Percentiles rank a stretch among this genome's conserved stretches.
Conservation (phyloP, 257 asterid genomes). For the Asclepias syriaca region DNA sequence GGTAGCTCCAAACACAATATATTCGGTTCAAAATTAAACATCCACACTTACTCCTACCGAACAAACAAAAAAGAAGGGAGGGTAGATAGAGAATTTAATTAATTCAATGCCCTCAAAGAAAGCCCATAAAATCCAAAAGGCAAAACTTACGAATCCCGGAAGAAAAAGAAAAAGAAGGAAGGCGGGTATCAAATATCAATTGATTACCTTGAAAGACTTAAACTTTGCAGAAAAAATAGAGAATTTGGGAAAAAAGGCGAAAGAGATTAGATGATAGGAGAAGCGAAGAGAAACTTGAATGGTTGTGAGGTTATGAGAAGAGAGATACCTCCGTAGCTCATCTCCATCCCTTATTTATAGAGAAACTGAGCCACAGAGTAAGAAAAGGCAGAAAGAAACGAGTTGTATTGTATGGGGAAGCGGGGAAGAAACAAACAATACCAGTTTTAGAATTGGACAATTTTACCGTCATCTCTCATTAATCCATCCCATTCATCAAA, state of each 20-base stretch:
- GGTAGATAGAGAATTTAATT: too few relatives aligned
- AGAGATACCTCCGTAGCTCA: background rate
- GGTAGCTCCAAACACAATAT: background rate
- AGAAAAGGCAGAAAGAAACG: background rate
- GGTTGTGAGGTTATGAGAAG: slow-evolving; percentile 14
- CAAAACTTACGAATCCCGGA: background rate
- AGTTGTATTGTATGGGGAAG: background rate
- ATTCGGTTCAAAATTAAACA: background rate
- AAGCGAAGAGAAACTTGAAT: slow-evolving; percentile 8
- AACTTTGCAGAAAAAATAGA: background rate
- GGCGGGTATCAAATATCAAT: background rate
- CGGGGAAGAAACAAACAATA: slow-evolving; percentile 3
- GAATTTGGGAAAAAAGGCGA: background rate
- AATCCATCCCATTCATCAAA: too few relatives aligned
- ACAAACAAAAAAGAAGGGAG: background rate
- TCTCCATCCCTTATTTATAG: slow-evolving; percentile 7
- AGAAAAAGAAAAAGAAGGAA: background rate
- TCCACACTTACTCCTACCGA: background rate
- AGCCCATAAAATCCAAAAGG: background rate
- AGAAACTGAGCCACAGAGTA: background rate
- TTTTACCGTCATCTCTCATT: background rate
- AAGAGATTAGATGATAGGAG: background rate
- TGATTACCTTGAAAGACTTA: slow-evolving; percentile 13
- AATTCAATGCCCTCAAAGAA: background rate
- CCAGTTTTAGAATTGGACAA: background rate